Evolutionary conservation across 768 basidiomycete genomes (phyloP).

Genomic region (Artomyces pyxidatus): DNA sequence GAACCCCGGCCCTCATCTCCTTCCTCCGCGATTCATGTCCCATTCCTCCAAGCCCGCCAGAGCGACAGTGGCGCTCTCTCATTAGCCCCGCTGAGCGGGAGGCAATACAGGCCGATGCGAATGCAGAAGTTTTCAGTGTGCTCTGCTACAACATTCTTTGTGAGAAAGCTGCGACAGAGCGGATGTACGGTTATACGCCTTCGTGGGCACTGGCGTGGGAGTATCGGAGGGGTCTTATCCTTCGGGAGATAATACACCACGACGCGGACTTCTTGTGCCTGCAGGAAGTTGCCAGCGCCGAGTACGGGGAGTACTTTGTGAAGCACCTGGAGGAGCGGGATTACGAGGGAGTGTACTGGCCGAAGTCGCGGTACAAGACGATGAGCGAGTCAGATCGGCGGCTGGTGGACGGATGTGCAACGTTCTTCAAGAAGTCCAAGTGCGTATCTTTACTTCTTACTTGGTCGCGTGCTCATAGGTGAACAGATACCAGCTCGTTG

Average conservation of each 20-base stretch:
- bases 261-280: conserved; percentile 88
- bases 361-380: conserved; percentile 88
- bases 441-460: conserved; percentile 32
- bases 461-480: background rate
- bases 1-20: conserved; percentile 81
- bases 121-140: conserved; percentile 69
- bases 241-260: conserved; percentile 75
- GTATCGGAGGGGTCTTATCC: conserved; percentile 82
- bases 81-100: conserved; percentile 53
- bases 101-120: conserved; percentile 49
- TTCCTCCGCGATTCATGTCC: conserved; percentile 94
- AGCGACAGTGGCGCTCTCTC: conserved; percentile 67
- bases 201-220: conserved; percentile 95
- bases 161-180: conserved; percentile 80
- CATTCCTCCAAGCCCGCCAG: conserved; percentile 70
- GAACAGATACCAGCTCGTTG: conserved; percentile 80
- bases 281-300: conserved; percentile 90
- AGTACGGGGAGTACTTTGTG: conserved; percentile 87
- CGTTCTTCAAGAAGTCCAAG: conserved; percentile 87
- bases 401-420: conserved; percentile 93
- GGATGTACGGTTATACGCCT: conserved; percentile 93
- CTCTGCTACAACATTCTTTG: conserved; percentile 94
- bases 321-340: conserved; percentile 63
- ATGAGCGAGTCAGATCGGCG: conserved; percentile 84
- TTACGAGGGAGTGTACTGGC: conserved; percentile 89